phyloP scores from a whole-genome alignment of 345 rosid genomes.

The Salix purpurea region DNA sequence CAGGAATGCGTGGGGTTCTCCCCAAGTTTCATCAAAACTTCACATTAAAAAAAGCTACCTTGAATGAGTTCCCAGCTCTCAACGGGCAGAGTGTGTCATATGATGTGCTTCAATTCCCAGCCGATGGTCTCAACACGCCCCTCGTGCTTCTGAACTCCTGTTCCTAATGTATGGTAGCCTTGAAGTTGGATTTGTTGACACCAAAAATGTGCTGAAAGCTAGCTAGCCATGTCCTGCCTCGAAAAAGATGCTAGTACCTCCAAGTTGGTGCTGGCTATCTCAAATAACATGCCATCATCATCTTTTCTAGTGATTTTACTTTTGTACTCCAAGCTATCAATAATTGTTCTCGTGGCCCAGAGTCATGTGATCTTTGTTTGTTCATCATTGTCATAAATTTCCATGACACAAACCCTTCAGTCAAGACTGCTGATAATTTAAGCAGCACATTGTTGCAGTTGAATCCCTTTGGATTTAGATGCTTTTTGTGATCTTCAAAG shows the following conservation, averaged over 20 bases:
- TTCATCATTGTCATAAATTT: background rate
- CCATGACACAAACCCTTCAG: background rate
- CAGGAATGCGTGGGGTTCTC: constrained; percentile 1
- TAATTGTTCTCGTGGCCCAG: background rate
- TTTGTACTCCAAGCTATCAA: background rate
- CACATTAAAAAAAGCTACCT: constrained; percentile 5
- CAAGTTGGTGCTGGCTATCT: too few relatives aligned
- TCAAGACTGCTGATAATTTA: background rate
- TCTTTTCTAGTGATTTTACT: too few relatives aligned
- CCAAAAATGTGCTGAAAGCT: background rate
- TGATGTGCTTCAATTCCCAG: constrained; percentile 14
- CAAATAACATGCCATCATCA: too few relatives aligned
- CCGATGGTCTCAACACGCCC: constrained; percentile 6
- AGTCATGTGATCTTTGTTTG: background rate
- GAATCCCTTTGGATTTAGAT: background rate
- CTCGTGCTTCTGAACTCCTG: constrained; percentile 18
- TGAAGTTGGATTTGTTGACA: constrained; percentile 3
- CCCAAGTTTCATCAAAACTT: background rate
- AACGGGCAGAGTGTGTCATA: constrained; percentile 20
- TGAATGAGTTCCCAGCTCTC: constrained; percentile 21
- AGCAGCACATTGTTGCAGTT: background rate
- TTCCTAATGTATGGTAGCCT: constrained; percentile 6
- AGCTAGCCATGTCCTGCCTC: background rate
- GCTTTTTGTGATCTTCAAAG: background rate
- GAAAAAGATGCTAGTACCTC: too few relatives aligned